phyloP scores from a whole-genome alignment of 2,329 filamentous ascomycete species.

The Xylariaceae sp. region DNA sequence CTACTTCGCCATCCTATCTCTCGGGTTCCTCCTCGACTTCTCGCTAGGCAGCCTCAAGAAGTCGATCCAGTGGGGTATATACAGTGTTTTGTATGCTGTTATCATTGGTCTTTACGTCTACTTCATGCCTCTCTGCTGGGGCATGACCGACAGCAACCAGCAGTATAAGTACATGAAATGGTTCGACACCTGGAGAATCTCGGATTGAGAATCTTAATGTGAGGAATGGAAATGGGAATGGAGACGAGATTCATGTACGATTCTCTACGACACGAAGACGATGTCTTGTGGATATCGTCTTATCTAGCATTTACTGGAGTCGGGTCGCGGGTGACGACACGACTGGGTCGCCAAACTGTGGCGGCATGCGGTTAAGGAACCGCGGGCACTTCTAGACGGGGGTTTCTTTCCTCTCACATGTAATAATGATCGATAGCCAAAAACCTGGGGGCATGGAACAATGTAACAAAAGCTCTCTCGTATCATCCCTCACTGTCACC shows the following conservation, averaged over 20 bases:
- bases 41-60: slow-evolving; percentile 64
- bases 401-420: slow-evolving; percentile 11
- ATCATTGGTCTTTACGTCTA: slow-evolving; percentile 80
- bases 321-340: no score
- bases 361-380: no score
- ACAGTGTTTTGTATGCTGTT: slow-evolving; percentile 66
- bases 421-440: slow-evolving; percentile 8
- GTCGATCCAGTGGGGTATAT: slow-evolving; percentile 63
- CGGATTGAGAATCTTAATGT: slow-evolving; percentile 46
- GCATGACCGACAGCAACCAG: slow-evolving; percentile 81
- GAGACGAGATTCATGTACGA: background rate
- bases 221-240: background rate
- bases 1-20: slow-evolving; percentile 89
- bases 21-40: slow-evolving; percentile 89
- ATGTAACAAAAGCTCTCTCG: no score
- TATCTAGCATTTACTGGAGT: no score
- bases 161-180: slow-evolving; percentile 92
- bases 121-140: slow-evolving; percentile 94
- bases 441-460: no score
- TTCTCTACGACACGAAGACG: no score
- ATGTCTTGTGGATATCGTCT: no score
- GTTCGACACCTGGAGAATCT: slow-evolving; percentile 83
- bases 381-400: no score
- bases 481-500: no score
- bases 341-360: no score